phyloP scores from a whole-genome alignment of 2,329 filamentous ascomycete genomes.

The Teratosphaeriaceae sp. region DNA sequence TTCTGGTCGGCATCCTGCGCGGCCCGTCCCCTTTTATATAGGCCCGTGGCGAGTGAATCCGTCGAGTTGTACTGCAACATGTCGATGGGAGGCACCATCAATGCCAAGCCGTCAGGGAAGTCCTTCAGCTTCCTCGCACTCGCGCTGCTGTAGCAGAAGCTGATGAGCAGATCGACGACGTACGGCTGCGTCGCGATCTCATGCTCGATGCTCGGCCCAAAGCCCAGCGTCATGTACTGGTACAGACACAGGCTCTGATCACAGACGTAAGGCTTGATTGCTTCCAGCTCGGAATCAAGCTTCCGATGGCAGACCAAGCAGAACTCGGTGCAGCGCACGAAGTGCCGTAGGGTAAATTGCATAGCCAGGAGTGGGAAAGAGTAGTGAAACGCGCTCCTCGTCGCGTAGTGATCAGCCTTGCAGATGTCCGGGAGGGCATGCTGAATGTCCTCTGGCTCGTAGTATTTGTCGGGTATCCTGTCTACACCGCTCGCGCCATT shows the following conservation, averaged over 20 bases:
- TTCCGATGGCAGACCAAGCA: slow-evolving; percentile 77
- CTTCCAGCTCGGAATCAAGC: slow-evolving; percentile 57
- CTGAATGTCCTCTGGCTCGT: slow-evolving; percentile 24
- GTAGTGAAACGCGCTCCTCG: slow-evolving; percentile 17
- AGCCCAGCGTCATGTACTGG: slow-evolving; percentile 80
- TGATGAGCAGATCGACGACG: slow-evolving; percentile 78
- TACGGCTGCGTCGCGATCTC: slow-evolving; percentile 73
- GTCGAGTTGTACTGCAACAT: slow-evolving; percentile 8
- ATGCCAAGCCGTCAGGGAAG: slow-evolving; percentile 51
- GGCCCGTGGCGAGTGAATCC: neutral
- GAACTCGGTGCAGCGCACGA: slow-evolving; percentile 76
- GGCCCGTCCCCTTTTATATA: no score
- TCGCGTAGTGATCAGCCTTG: slow-evolving; percentile 40
- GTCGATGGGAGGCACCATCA: slow-evolving; percentile 43
- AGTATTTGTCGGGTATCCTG: slow-evolving; percentile 34
- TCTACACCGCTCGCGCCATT: slow-evolving; percentile 23
- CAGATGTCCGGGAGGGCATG: slow-evolving; percentile 40
- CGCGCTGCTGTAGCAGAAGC: slow-evolving; percentile 66
- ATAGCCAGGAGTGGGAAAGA: slow-evolving; percentile 56
- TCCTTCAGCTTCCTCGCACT: slow-evolving; percentile 38
- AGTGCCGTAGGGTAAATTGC: slow-evolving; percentile 70
- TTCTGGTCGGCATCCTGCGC: no score
- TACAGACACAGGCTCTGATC: slow-evolving; percentile 68
- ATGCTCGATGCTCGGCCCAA: slow-evolving; percentile 78
- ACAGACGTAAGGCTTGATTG: slow-evolving; percentile 72